Conservation (phyloP, 495 filamentous ascomycete species). For the Astrothelium subdiscretum region DNA sequence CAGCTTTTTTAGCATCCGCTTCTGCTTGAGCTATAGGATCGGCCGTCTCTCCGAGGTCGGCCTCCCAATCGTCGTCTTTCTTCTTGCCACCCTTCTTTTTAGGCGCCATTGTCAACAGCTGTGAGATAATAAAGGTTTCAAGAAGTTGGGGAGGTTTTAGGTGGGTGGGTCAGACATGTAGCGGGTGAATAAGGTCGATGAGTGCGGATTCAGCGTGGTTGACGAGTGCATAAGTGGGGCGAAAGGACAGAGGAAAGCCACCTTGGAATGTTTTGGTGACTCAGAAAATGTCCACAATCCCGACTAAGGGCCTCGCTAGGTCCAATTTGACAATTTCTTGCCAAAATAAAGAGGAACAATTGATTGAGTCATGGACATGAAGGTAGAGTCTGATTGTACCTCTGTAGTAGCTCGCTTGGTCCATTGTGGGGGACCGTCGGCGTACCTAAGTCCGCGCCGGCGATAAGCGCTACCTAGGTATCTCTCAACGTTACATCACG, state of each 20-base stretch:
- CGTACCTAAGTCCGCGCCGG: background rate
- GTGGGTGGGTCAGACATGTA: background rate
- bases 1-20: conserved; percentile 19
- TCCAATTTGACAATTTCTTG: too few relatives aligned
- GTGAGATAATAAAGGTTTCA: too few relatives aligned
- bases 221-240: background rate
- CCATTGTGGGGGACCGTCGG: too few relatives aligned
- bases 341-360: background rate
- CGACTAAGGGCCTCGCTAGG: too few relatives aligned
- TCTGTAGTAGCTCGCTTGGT: too few relatives aligned
- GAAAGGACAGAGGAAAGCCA: background rate
- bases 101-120: conserved; percentile 53
- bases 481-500: background rate
- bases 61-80: conserved; percentile 82
- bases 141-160: background rate
- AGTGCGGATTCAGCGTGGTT: background rate
- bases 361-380: background rate
- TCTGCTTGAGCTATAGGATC: conserved; percentile 40
- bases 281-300: background rate
- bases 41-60: conserved; percentile 70
- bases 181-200: background rate
- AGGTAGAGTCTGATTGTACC: too few relatives aligned
- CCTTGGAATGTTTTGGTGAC: background rate
- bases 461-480: background rate
- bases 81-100: conserved; percentile 86